A percentile compares a stretch with the other conserved stretches of the same genome.
Evolutionary conservation across 768 basidiomycete species (phyloP).

Genomic region (Amanita polypyramis): DNA sequence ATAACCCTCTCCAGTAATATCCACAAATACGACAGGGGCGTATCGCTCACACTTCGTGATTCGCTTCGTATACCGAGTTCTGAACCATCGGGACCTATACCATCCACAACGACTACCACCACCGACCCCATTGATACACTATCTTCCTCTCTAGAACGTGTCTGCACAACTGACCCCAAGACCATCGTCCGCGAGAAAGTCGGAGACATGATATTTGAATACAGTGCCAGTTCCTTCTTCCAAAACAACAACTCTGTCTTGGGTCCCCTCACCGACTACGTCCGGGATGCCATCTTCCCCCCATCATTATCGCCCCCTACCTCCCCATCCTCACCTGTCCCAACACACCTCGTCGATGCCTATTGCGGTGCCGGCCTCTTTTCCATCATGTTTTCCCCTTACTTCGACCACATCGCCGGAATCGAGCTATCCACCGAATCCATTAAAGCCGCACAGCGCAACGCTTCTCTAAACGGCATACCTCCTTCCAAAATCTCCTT

Average conservation of each 20-base stretch:
- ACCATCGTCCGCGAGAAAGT: conserved; percentile 76
- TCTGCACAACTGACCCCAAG: conserved; percentile 81
- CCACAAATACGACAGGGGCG: conserved; percentile 72
- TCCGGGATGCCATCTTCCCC: conserved; percentile 60
- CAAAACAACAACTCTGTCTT: conserved; percentile 97
- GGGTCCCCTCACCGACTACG: conserved; percentile 74
- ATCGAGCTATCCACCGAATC: conserved; percentile 76
- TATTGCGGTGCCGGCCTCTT: conserved; percentile 91
- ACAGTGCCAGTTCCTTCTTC: conserved; percentile 86
- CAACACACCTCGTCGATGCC: conserved; percentile 89
- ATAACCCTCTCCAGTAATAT: conserved; percentile 50
- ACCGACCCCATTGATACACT: conserved; percentile 23
- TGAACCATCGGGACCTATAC: conserved; percentile 11
- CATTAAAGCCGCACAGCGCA: conserved; percentile 57
- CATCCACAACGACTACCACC: conserved; percentile 12
- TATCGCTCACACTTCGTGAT: conserved; percentile 85
- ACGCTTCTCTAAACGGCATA: conserved; percentile 55
- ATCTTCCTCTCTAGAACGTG: conserved; percentile 35
- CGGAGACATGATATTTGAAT: conserved; percentile 74
- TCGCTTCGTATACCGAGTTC: conserved; percentile 27
- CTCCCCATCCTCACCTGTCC: conserved; percentile 17
- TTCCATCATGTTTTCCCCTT: conserved; percentile 68
- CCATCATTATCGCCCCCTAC: conserved; percentile 13
- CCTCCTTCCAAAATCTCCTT: conserved; percentile 52
- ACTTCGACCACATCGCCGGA: conserved; percentile 72